Percentiles rank a stretch among this genome's conserved stretches.
phyloP scores from a whole-genome alignment of 2,329 filamentous ascomycete genomes.

The Penicillium sp. region DNA sequence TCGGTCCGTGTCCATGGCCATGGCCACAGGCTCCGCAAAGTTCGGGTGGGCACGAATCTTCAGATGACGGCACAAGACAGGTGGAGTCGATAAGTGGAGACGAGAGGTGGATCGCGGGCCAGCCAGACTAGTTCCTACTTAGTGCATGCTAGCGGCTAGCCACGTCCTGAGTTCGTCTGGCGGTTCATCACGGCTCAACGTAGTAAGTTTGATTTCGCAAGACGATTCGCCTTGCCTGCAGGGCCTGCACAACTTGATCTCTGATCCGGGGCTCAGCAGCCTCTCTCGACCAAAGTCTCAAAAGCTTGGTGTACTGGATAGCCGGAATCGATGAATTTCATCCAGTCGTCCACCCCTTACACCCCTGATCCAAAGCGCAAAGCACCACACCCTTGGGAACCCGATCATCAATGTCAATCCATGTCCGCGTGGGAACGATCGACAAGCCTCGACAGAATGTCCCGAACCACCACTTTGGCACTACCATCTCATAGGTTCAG shows the following conservation, averaged over 20 bases:
- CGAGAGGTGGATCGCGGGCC: conserved; percentile 10
- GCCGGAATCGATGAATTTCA: not conserved
- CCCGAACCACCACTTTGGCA: conserved; percentile 13
- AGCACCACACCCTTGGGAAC: conserved; percentile 5
- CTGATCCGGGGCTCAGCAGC: not conserved
- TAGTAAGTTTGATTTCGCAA: not conserved
- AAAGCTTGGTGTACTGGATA: not conserved
- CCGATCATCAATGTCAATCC: not conserved
- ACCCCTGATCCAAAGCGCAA: not conserved
- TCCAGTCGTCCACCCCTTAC: not conserved
- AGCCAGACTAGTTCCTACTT: conserved; percentile 1
- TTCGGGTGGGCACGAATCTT: conserved; percentile 10
- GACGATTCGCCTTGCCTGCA: not conserved
- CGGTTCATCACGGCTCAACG: not conserved
- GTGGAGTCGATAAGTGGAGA: not conserved
- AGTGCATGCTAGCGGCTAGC: not conserved
- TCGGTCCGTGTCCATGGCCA: conserved; percentile 2
- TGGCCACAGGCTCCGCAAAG: conserved; percentile 2
- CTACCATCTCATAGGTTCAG: conserved; percentile 10
- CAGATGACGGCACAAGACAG: conserved; percentile 15
- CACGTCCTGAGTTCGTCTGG: not conserved
- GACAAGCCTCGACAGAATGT: conserved; percentile 21
- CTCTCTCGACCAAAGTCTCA: conserved; percentile 9
- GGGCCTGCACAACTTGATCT: not conserved
- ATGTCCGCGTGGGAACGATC: conserved; percentile 19